Conservation (phyloP, 768 basidiomycete genomes). For the Agrocybe pediades region DNA sequence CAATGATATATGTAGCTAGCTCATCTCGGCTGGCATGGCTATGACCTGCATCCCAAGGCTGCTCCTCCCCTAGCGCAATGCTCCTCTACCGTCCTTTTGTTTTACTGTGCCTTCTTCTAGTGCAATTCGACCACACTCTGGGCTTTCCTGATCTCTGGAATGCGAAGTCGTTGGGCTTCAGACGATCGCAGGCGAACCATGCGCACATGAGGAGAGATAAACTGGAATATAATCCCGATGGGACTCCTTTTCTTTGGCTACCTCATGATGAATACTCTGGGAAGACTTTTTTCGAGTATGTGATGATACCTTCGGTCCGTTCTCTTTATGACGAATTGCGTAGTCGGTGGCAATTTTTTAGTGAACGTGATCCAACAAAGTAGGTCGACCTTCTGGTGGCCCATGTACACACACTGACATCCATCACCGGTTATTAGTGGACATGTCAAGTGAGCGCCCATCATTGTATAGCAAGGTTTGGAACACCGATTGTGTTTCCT, state of each 20-base stretch:
- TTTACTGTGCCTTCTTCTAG: not conserved
- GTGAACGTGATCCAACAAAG: constrained; percentile 69
- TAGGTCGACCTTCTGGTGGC: constrained; percentile 26
- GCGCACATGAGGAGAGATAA: too few species aligned
- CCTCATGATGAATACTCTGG: constrained; percentile 67
- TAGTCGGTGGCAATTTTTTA: constrained; percentile 64
- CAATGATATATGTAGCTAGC: too few species aligned
- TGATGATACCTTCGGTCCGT: not conserved
- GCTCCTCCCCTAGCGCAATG: not conserved
- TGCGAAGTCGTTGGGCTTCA: not conserved
- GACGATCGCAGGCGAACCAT: too few species aligned
- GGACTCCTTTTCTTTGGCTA: constrained; percentile 65
- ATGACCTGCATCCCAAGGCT: too few species aligned
- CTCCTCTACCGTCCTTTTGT: too few species aligned
- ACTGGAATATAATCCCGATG: constrained; percentile 48
- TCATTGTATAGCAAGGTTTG: too few species aligned
- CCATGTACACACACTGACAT: constrained; percentile 37
- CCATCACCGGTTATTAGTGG: constrained; percentile 66
- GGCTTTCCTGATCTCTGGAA: not conserved
- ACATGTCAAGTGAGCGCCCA: constrained; percentile 57
- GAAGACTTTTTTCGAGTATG: constrained; percentile 68
- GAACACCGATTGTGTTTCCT: not conserved
- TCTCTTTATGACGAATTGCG: constrained; percentile 5
- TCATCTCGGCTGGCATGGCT: too few species aligned
- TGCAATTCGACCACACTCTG: not conserved